Conservation (phyloP, 148 eudicot genomes). For the Rhododendron ovatum region DNA sequence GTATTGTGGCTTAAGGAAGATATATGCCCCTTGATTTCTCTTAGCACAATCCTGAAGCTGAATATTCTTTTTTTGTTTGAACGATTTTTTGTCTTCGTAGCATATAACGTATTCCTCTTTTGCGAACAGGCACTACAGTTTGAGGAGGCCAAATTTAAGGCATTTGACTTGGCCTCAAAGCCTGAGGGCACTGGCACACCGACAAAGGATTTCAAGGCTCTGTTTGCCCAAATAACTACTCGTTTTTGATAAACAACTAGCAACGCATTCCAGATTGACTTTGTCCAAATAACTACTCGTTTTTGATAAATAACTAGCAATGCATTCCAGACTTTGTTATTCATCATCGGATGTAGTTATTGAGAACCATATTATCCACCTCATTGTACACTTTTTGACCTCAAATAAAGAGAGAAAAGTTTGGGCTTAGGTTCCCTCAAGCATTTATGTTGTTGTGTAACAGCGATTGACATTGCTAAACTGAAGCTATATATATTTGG, state of each 20-base stretch:
- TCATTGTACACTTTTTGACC: not conserved
- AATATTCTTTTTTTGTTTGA: not conserved
- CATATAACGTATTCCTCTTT: not conserved
- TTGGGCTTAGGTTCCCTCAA: not conserved
- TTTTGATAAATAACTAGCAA: slow-evolving; percentile 26
- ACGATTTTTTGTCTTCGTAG: not conserved
- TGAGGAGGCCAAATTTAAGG: slow-evolving; percentile 88
- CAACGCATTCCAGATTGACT: slow-evolving; percentile 14
- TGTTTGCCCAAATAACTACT: slow-evolving; percentile 51
- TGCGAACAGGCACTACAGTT: slow-evolving; percentile 59
- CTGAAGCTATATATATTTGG: not conserved
- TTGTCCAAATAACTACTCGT: slow-evolving; percentile 34
- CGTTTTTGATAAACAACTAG: slow-evolving; percentile 39
- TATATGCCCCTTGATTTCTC: not conserved
- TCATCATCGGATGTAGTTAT: not conserved
- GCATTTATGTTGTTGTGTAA: not conserved
- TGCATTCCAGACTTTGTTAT: not conserved
- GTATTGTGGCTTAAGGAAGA: not conserved
- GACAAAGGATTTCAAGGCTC: slow-evolving; percentile 67
- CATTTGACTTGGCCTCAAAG: slow-evolving; percentile 81
- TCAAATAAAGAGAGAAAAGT: not conserved
- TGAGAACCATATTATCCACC: not conserved
- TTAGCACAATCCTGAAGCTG: not conserved
- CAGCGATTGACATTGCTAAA: not conserved
- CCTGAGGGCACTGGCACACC: slow-evolving; percentile 74